These are phyloP conservation scores for Cocos nucifera DNA, from an alignment of 176 grass and related monocot genomes.

Conservation along the genomic window DNA sequence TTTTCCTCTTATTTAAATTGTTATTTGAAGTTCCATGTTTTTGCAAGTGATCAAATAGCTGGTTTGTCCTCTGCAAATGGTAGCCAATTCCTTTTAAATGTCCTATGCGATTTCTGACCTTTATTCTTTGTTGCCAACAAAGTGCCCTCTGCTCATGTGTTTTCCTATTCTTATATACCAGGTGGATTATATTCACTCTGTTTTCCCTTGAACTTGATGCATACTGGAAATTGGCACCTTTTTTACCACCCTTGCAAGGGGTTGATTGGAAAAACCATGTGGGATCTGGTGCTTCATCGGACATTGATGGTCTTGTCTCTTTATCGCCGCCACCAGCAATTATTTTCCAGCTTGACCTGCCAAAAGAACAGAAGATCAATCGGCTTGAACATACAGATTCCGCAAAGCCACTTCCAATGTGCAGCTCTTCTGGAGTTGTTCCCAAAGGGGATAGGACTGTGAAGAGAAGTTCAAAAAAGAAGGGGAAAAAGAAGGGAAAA, in stretches of 20 bases:
- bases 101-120: no score
- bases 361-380: not conserved
- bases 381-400: slow-evolving; percentile 9
- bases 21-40: no score
- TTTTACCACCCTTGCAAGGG: not conserved
- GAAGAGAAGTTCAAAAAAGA: slow-evolving; percentile 43
- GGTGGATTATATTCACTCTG: not conserved
- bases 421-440: slow-evolving; percentile 8
- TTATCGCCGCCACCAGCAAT: slow-evolving; percentile 1
- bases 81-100: no score
- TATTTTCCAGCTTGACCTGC: slow-evolving; percentile 1
- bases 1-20: no score
- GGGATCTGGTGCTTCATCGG: not conserved
- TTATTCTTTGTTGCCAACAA: no score
- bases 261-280: not conserved
- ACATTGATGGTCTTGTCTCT: slow-evolving; percentile 4
- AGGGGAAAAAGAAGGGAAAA: slow-evolving; percentile 66
- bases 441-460: slow-evolving; percentile 31
- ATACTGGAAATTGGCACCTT: not conserved
- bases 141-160: no score
- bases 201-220: not conserved
- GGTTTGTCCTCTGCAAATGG: no score
- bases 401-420: not conserved
- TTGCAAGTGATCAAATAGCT: no score
- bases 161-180: not conserved